Base-by-base conservation (phyloP, 2,329 filamentous ascomycete genomes). In the Aspergillus sp. region DNA sequence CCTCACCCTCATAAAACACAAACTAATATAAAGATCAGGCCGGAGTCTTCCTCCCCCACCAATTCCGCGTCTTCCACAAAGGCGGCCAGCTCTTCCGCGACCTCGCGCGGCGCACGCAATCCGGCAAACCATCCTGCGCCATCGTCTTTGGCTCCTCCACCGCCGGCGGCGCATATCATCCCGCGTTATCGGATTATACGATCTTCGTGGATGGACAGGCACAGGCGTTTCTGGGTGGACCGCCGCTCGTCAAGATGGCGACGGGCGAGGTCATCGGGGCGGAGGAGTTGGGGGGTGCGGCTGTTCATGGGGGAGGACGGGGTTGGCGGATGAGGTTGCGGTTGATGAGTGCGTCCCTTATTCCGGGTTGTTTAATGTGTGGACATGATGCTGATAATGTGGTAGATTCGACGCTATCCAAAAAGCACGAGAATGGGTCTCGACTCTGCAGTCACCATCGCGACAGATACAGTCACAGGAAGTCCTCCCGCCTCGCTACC, bases 191-290 rank as follows among this genome's bases (percentile, higher is more conserved):
- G 1, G 61, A 72, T 44, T 71, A 72, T 42, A 71, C 68, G 6
- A 68, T 70, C 32, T 70, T 70, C 37, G 67, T 70, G 0, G 55
- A 70, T 34, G 59, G 65, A 10, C 68, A 74, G 46, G 70, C 68
- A 0, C 70, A 73, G 43, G 69, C 67, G 0, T 74, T 72, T 39
- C 58, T 73, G 1, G 71, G 63, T 6, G 70, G 71, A 0, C 71
- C 71, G 0, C 71, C 71, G 0, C 56, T 73, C 6, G 70, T 73
- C 1, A 71, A 72, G 45, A 72, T 73, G 70, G 70, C 71, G 0
- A 74, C 70, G 0, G 70, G 71, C 2, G 70, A 74, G 40, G 48
- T 66, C 0, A 62, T 70, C 13, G 66, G 56, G 1, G 67, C 71
- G 0, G 71, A 73, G 43, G 60, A 58, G 34, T 56, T 74, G 1